Evolutionary conservation across 768 basidiomycete species (phyloP).

Genomic region (Tricholoma terreum): DNA sequence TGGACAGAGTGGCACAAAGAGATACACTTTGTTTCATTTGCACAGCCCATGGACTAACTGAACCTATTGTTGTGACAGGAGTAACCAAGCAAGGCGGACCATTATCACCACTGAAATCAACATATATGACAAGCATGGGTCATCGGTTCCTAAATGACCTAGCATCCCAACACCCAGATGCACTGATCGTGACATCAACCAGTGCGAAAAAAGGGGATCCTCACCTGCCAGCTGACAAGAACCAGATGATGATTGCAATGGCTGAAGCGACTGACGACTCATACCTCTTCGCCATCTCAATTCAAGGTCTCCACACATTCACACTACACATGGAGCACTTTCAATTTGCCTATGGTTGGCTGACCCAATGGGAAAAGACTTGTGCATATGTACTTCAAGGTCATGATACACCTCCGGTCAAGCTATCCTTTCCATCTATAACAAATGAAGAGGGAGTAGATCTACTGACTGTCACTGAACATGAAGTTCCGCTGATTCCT

Average conservation of each 20-base stretch:
- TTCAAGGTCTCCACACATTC: neutral
- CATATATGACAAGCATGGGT: neutral
- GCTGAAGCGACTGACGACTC: slow-evolving; percentile 26
- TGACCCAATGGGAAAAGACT: no score
- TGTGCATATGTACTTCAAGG: slow-evolving; percentile 6
- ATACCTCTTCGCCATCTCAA: no score
- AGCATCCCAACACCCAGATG: neutral
- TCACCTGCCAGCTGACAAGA: no score
- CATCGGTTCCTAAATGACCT: slow-evolving; percentile 15
- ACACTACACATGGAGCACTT: slow-evolving; percentile 15
- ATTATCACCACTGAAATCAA: neutral
- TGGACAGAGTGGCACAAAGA: slow-evolving; percentile 2
- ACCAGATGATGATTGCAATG: slow-evolving; percentile 17
- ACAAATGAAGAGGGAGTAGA: neutral
- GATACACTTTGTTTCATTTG: neutral
- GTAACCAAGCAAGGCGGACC: neutral
- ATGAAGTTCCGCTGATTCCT: slow-evolving; percentile 3
- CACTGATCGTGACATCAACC: slow-evolving; percentile 3
- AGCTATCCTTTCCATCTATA: neutral
- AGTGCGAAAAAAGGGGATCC: no score
- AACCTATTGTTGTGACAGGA: neutral
- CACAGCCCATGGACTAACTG: neutral
- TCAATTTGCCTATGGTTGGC: slow-evolving; percentile 6
- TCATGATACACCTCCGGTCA: neutral
- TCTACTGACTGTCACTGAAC: slow-evolving; percentile 4